A percentile compares a stretch with the other conserved stretches of the same genome.
Conservation (phyloP, 305 asterid genomes). For the Ilex paraguariensis region DNA sequence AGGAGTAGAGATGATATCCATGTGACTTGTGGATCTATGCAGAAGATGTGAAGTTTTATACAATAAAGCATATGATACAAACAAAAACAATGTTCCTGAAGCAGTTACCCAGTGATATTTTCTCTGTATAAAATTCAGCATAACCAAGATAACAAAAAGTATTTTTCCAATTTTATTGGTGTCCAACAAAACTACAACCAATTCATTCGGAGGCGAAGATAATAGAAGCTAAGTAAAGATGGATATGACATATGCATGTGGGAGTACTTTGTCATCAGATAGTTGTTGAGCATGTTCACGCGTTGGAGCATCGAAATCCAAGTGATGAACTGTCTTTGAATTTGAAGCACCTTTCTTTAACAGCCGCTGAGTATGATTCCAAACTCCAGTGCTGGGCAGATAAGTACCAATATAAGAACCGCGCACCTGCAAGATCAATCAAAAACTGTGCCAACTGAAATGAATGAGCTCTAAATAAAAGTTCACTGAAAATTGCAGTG, state of each 20-base stretch:
- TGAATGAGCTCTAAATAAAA: background rate
- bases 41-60: too few relatives aligned
- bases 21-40: too few relatives aligned
- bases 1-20: background rate
- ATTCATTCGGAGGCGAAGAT: too few relatives aligned
- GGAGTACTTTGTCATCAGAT: slow-evolving; percentile 83
- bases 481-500: background rate
- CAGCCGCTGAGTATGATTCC: slow-evolving; percentile 92
- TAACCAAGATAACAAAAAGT: too few relatives aligned
- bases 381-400: slow-evolving; percentile 94
- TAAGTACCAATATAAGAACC: slow-evolving; percentile 97
- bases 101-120: too few relatives aligned
- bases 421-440: slow-evolving; percentile 51
- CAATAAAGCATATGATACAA: too few relatives aligned
- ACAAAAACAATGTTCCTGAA: too few relatives aligned
- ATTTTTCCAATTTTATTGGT: too few relatives aligned
- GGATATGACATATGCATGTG: slow-evolving; percentile 24
- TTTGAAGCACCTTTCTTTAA: slow-evolving; percentile 68
- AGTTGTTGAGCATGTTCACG: slow-evolving; percentile 88
- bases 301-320: slow-evolving; percentile 99
- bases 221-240: slow-evolving; percentile 7
- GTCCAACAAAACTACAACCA: too few relatives aligned
- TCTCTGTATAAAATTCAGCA: too few relatives aligned
- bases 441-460: slow-evolving; percentile 4
- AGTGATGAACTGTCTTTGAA: slow-evolving; percentile 73